Base-by-base conservation (phyloP, 805 yeast genomes). In the Allodekkera sacchari region DNA sequence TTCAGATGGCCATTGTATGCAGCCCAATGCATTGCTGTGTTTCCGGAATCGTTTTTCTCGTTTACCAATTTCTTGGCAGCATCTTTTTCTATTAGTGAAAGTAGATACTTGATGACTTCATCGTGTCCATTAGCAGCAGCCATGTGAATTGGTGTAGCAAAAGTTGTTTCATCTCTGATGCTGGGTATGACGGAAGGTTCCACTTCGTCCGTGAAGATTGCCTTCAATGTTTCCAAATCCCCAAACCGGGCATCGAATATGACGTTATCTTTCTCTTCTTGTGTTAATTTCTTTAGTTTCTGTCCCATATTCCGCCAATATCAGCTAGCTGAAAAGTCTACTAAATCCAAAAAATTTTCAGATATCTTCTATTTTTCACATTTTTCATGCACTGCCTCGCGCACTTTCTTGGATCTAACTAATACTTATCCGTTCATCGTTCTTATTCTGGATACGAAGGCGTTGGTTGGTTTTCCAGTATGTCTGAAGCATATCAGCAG, bases 21-120 rank as follows among this genome's bases (percentile, higher is more conserved):
- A 1, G 97, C 96, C 99, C 99, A 92, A 54, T 92, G 97, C 41
- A 92, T 64, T 1, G 97, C 82, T 0, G 98, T 88, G 54, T 92
- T 92, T 2, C 97, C 98, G 14, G 81, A 74, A 30, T 74, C 81
- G 52, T 92, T 92, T 34, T 63, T 66, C 13, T 56, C 48, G 38
- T 73, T 68, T 13, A 75, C 66, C 25, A 71, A 55, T 11, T 44
- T 40, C n/a, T 52, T 55, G 11, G 74, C 72, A 7, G 74, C 67
- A 6, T 54, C 59, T 20, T 61, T 53, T 1, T 67, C 47, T 4
- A 77, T 36, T 18, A 74, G 48, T 1, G 70, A 59, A 20, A 85
- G 50, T 17, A 87, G 53, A 44, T 68, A 81, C 45, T 70, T 57
- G 17, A 83, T 71, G 4, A 77, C 74, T 19, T 77, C 87, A 4